Base-by-base conservation (phyloP, 306 rosid genomes). In the Hippophae gyantsensis region DNA sequence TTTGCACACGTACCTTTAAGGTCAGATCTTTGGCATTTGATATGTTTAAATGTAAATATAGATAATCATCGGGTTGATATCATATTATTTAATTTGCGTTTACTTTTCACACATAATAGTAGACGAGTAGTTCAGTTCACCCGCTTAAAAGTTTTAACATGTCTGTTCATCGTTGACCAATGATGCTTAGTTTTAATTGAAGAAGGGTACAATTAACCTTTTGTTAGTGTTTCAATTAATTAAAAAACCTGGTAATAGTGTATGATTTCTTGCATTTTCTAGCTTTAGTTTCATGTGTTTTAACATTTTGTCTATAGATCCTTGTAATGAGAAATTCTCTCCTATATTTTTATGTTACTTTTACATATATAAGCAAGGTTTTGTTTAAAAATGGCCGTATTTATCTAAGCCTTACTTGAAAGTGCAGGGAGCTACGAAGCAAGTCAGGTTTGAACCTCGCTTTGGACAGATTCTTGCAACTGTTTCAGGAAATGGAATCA, bases 351-450 rank as follows among this genome's bases (percentile, higher is more conserved):
- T 9, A 9, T 57, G 13, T 58, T 50, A 59, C 42, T 56, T 51
- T 52, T 48, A 67, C 44, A 65, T 65, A 48, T 13, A 48, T 56
- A 5, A 45, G 65, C 58, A 38, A 50, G 62, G 48, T 57, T 46
- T 47, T 13, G 63, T 57, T 62, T 59, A 13, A 32, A 42, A 23
- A 32, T 2, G 38, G 38, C 62, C 52, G 43, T 63, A 23, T 70
- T 61, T 60, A 56, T 56, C 46, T 12, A 54, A 27, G 58, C 14
- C 54, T 59, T 27, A 13, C 10, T 38, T 14, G 42, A 60, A 42
- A 72, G 69, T 74, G 68, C 74, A 82, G 86, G 88, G 88, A 56
- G 93, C 82, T 8, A 79, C 70, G 58, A 75, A 73, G 58, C 82
- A 72, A 55, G 81, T 82, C 62, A 75, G 89, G 56, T 85, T 85